Percentiles rank a stretch among this genome's conserved stretches.
Conservation (phyloP, 1,139 yeast species). For the Eremothecium gossypii region DNA sequence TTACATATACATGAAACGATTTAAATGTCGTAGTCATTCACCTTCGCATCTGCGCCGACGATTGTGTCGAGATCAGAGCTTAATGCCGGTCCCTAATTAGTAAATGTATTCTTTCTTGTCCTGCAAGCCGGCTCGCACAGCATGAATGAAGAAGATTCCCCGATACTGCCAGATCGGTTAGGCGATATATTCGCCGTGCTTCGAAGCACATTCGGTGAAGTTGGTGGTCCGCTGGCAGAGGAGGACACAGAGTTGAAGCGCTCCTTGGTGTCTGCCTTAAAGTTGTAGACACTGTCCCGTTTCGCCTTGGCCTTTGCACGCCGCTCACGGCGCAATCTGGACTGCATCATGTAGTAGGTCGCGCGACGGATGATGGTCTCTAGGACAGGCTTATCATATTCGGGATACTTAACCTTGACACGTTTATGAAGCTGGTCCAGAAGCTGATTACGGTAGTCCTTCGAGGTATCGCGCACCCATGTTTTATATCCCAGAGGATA, state of each 20-base stretch:
- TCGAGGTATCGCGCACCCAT: conserved; percentile 71
- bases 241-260: not conserved
- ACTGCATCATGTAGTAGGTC: conserved; percentile 73
- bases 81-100: too few species aligned
- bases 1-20: not conserved
- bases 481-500: conserved; percentile 68
- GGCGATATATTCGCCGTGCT: too few species aligned
- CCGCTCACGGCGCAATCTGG: conserved; percentile 60
- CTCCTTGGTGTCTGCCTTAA: not conserved
- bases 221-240: not conserved
- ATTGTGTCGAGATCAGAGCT: too few species aligned
- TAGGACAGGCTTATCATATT: conserved; percentile 43
- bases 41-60: too few species aligned
- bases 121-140: too few species aligned
- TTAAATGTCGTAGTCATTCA: not conserved
- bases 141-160: too few species aligned
- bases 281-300: conserved; percentile 5
- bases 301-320: conserved; percentile 35
- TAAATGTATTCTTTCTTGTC: too few species aligned
- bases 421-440: conserved; percentile 41
- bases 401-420: conserved; percentile 43
- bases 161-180: too few species aligned
- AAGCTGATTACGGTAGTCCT: conserved; percentile 40
- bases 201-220: too few species aligned
- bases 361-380: conserved; percentile 73